Percentiles rank a stretch among this genome's conserved stretches.
Evolutionary conservation across 108 stramenopile species (phyloP).

Genomic region (Skeletonema marinoi): DNA sequence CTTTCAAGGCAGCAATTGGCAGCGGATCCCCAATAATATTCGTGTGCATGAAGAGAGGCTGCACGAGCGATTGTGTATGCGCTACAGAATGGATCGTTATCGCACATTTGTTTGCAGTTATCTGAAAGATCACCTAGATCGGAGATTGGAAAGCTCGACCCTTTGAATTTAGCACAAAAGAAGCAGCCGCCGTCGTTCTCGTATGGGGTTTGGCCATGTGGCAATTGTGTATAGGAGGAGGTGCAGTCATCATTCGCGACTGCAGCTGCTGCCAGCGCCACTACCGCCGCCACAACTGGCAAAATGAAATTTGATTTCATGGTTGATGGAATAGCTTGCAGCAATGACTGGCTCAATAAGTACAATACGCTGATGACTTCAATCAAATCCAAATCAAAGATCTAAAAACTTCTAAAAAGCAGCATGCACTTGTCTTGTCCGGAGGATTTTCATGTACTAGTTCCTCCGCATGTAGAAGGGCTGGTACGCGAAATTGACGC

Average conservation of each 20-base stretch:
- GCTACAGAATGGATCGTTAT: neutral
- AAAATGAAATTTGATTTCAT: neutral
- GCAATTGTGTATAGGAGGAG: neutral
- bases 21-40: constrained; percentile 1
- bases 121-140: neutral
- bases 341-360: too few relatives aligned
- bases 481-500: too few relatives aligned
- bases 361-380: too few relatives aligned
- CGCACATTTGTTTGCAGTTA: neutral
- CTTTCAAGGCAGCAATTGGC: neutral
- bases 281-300: neutral
- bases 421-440: too few relatives aligned
- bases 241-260: neutral
- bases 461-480: too few relatives aligned
- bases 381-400: too few relatives aligned
- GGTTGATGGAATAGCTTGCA: too few relatives aligned
- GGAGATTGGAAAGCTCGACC: neutral
- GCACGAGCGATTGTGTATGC: neutral
- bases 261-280: neutral
- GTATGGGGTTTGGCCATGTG: neutral
- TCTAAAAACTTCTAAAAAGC: too few relatives aligned
- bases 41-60: neutral
- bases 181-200: neutral
- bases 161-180: neutral
- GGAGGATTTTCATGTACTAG: too few relatives aligned